These are phyloP conservation scores for Coniferiporia weirii DNA, from an alignment of 1,284 basidiomycete species.

Conservation along the genomic window DNA sequence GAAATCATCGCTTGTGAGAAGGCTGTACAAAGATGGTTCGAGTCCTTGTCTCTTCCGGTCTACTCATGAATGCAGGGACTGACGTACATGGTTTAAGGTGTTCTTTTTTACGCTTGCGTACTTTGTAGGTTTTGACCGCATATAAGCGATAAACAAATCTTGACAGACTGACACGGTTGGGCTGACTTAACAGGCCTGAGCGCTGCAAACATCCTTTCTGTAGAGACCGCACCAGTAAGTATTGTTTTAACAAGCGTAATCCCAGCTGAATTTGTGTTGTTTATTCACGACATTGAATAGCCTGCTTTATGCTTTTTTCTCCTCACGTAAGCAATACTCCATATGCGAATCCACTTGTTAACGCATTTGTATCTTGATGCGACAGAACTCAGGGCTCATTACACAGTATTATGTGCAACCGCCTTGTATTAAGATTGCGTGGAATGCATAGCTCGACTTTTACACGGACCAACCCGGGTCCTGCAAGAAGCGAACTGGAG, in stretches of 20 bases:
- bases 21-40: constrained; percentile 1
- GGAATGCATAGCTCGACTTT: background rate
- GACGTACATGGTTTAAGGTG: background rate
- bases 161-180: too few relatives aligned
- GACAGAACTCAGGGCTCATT: background rate
- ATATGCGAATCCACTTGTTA: too few relatives aligned
- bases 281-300: background rate
- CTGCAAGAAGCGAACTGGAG: background rate
- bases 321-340: background rate
- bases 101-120: background rate
- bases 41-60: background rate
- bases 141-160: background rate
- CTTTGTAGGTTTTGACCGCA: background rate
- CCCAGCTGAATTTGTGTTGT: background rate
- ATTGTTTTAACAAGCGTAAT: background rate
- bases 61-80: background rate
- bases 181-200: background rate
- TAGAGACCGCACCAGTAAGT: background rate
- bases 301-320: background rate
- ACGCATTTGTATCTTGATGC: background rate
- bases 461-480: too few relatives aligned
- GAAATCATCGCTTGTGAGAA: background rate
- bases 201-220: background rate
- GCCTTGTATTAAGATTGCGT: background rate
- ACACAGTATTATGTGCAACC: background rate